Base-by-base conservation (phyloP, 257 asterid species). In the Scutellaria barbata region DNA sequence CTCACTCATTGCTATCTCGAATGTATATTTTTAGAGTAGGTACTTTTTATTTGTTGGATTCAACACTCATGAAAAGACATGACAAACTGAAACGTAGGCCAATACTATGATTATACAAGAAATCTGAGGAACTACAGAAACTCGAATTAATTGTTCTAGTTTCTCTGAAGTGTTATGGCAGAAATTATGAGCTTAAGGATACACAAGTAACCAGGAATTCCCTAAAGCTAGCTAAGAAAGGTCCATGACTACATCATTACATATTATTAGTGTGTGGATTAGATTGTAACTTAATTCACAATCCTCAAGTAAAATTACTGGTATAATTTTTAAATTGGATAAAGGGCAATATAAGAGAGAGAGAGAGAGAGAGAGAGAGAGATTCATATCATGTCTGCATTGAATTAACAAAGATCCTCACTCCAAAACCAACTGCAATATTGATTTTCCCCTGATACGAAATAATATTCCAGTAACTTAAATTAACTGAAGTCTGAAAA, bases 391-490 rank as follows among this genome's bases (percentile, higher is more conserved):
- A 50, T 12, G 12, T 8, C 71, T 33, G 4, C n/a, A 52, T 10
- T 10, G 48, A 72, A 51, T 35, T 40, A 30, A 30, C 17, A 39
- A 40, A 50, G 35, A 62, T 63, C 39, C 20, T 51, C 71, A 17
- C 43, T 45, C 16, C 5, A 8, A 41, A 6, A 37, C 13, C 57
- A 63, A 72, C 6, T 51, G 17, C 45, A 9, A 14, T 17, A 25
- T 62, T 46, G 20, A 9, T 5, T 20, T 48, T 57, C 39, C 41
- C 69, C 6, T 40, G 35, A 61, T 61, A 54, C 8, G 55, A 41
- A 61, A 61, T 12, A 48, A 72, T 72, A 40, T 50, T 51, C 62
- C 62, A 62, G 35, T 20, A 18, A 40, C 35, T 51, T 13, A 56
- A 54, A 20, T n/a, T 55, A 43, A n/a, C 66, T 55, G 8, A 22